Base-by-base conservation (phyloP, 1,284 basidiomycete genomes). In the Leucoagaricus sp. region DNA sequence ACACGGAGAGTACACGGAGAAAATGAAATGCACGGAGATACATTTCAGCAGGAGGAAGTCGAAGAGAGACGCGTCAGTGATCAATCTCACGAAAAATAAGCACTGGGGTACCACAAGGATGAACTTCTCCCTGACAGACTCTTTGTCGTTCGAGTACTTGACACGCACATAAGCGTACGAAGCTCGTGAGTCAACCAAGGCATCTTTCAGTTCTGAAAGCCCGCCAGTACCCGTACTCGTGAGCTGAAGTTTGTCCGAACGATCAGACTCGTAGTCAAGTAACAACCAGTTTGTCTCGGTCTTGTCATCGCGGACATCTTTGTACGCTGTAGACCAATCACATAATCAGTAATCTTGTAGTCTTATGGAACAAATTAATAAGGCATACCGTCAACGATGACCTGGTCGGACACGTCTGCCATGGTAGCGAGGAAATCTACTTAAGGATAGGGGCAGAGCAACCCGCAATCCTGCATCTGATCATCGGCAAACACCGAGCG, bases 71-170 rank as follows among this genome's bases (percentile, higher is more conserved):
- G n/a, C n/a, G n/a, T n/a, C n/a, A n/a, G n/a, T n/a, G n/a, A n/a
- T n/a, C n/a, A n/a, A n/a, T n/a, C n/a, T n/a, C n/a, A 47, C 7
- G 49, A 40, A 25, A 25, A 10, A 19, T 17, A 8, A 19, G 10
- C 28, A 72, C 71, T n/a, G n/a, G n/a, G n/a, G 63, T 58, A 88
- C 85, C 71, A 96, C 82, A 66, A 96, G 80, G 63, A 93, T 83
- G 75, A 96, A 96, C 78, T 95, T 96, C 78, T 94, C 89, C 60
- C 94, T 84, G 72, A 81, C 86, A 46, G 86, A 88, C 76, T 92
- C 89, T 76, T 88, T 90, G 75, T 92, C 93, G 67, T 94, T 96
- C 53, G 90, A 81, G 72, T 91, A 96, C 63, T 83, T 80, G 61
- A 96, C 83, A 64, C 92, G 87, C 48, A 77, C 89, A 70, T 96